Base-by-base conservation (phyloP, 2,329 filamentous ascomycete genomes). In the Neoscytalidium dimidiatum region DNA sequence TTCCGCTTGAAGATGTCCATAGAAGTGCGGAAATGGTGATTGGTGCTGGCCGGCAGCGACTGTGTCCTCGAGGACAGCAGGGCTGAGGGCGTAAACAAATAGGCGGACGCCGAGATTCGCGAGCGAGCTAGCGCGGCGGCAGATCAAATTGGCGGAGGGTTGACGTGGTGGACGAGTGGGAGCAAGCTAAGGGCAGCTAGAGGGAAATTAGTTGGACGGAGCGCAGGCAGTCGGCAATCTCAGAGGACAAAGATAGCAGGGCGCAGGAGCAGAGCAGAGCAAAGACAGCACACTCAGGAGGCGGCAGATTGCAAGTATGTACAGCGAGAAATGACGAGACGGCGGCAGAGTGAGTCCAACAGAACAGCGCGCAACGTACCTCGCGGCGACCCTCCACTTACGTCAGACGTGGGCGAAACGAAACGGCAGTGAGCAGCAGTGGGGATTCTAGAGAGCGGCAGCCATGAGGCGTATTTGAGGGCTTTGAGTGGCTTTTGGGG, bases 1-100 rank as follows among this genome's bases (percentile, higher is more conserved):
- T 64, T 74, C 66, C 76, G 77, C 71, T 77, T 74, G 57, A 75
- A 77, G 31, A 71, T 66, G 67, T 77, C 77, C 76, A 78, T 77
- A 33, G 70, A 67, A 44, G 68, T 41, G 38, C 11, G 19, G 62
- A 56, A 35, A 17, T 31, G 38, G 57, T 21, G 49, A 43, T 31
- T 57, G 52, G 33, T 46, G 62, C 62, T 64, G 62, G 19, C 51
- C 62, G 29, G 62, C 62, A 64, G 62, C 62, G 21, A 58, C 51
- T 57, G 62, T 58, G 51, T 58, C 62, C 31, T 31, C 33, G 21
- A 33, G 33, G 29, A 38, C 51, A 48, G 51, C 51, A 57, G 52
- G 31, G 52, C 51, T 52, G 43, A 28, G 23, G 38, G 61, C 33
- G 19, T 29, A 49, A 57, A 57, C 51, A 64, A 64, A 58, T 64